Conservation (phyloP, 1,284 basidiomycete species). For the Gomphus sp. region DNA sequence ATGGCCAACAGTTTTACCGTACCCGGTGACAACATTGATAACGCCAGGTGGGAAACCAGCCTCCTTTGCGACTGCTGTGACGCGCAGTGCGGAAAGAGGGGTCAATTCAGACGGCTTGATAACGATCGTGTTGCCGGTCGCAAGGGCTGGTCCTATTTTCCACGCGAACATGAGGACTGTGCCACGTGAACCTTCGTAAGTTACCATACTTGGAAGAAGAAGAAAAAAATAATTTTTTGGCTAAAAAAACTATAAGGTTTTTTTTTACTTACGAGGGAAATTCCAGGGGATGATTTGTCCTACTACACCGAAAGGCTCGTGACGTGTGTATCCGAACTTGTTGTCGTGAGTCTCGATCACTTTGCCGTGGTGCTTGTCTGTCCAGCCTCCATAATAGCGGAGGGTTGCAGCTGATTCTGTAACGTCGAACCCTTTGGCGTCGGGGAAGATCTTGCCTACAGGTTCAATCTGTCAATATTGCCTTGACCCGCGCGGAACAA, state of each 20-base stretch:
- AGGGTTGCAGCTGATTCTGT: slow-evolving; percentile 56
- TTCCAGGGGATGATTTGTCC: slow-evolving; percentile 84
- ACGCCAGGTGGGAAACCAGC: slow-evolving; percentile 66
- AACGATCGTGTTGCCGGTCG: slow-evolving; percentile 76
- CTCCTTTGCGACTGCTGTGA: slow-evolving; percentile 37
- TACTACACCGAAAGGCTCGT: slow-evolving; percentile 91
- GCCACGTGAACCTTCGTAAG: not conserved
- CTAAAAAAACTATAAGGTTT: no score
- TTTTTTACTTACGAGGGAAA: slow-evolving; percentile 26
- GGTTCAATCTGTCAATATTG: no score
- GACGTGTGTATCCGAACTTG: slow-evolving; percentile 74
- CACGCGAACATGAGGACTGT: slow-evolving; percentile 68
- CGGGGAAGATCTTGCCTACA: slow-evolving; percentile 57
- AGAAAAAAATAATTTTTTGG: slow-evolving; percentile 15
- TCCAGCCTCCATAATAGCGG: slow-evolving; percentile 72
- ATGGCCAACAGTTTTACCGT: slow-evolving; percentile 58
- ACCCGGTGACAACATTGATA: slow-evolving; percentile 61
- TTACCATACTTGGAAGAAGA: slow-evolving; percentile 11
- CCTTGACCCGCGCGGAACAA: no score
- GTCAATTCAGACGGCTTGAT: slow-evolving; percentile 90
- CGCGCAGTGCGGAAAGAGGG: slow-evolving; percentile 67
- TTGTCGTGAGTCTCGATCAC: slow-evolving; percentile 65
- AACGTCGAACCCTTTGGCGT: slow-evolving; percentile 69
- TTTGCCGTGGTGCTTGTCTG: slow-evolving; percentile 84
- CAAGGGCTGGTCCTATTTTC: slow-evolving; percentile 83